These are phyloP conservation scores for Podospora tetraspora DNA, from an alignment of 495 filamentous ascomycete genomes.

Conservation along the genomic window DNA sequence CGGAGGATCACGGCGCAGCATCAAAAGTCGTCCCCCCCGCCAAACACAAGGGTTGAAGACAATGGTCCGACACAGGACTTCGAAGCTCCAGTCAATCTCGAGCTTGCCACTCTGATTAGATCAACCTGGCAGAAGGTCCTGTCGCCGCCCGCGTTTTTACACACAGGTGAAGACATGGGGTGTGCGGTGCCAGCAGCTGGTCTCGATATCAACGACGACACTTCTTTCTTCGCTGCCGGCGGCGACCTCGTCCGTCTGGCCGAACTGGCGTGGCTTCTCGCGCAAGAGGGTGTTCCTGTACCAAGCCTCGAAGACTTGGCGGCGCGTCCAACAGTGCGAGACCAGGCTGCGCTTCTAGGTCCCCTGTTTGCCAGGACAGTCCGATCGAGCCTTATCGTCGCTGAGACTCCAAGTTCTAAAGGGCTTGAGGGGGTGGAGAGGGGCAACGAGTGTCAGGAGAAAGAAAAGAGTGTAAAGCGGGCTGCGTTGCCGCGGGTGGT, in stretches of 20 bases:
- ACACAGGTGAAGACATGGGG: background rate
- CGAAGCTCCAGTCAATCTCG: background rate
- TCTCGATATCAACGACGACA: constrained; percentile 3
- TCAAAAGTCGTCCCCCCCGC: background rate
- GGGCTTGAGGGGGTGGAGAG: background rate
- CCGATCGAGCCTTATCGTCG: background rate
- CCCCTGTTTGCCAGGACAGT: background rate
- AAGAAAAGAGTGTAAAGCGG: background rate
- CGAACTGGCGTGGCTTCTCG: constrained; percentile 6
- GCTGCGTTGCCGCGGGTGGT: background rate
- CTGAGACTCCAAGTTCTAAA: background rate
- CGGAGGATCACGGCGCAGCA: background rate
- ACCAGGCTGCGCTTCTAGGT: background rate
- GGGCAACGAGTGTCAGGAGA: background rate
- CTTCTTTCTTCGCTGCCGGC: constrained; percentile 7
- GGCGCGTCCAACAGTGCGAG: background rate
- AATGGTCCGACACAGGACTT: background rate
- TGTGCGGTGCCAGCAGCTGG: background rate
- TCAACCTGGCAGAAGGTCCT: constrained; percentile 4
- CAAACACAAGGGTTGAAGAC: background rate
- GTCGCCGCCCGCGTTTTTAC: background rate
- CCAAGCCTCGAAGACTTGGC: constrained; percentile 2
- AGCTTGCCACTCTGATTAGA: background rate
- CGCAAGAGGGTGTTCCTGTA: background rate
- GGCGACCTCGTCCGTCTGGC: constrained; percentile 7